Conservation (phyloP, 2,329 filamentous ascomycete species). For the Elsinoe australis region DNA sequence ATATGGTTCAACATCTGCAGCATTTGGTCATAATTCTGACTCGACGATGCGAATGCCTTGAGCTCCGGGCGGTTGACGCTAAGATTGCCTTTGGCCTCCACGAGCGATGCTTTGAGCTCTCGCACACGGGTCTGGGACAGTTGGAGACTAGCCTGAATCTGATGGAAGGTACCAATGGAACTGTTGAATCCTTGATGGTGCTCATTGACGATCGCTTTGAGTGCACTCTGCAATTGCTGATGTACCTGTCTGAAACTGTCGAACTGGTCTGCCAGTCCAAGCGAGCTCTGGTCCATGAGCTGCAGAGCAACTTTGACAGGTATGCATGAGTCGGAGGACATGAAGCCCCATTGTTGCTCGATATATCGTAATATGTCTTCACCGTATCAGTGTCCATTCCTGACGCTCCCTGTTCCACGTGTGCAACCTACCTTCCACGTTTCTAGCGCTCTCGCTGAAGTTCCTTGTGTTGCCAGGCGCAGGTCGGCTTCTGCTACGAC, state of each 20-base stretch:
- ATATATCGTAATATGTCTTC: slow-evolving; percentile 69
- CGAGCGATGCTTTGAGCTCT: slow-evolving; percentile 72
- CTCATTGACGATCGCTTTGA: slow-evolving; percentile 95
- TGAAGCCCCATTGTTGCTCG: slow-evolving; percentile 80
- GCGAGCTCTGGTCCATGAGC: slow-evolving; percentile 85
- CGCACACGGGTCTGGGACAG: slow-evolving; percentile 80
- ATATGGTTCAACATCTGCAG: slow-evolving; percentile 64
- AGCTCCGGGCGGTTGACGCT: slow-evolving; percentile 83
- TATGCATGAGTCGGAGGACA: slow-evolving; percentile 81
- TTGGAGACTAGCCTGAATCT: slow-evolving; percentile 90
- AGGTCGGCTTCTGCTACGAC: slow-evolving; percentile 29
- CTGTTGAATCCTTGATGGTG: slow-evolving; percentile 99
- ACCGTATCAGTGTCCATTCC: slow-evolving; percentile 19
- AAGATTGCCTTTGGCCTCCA: slow-evolving; percentile 70
- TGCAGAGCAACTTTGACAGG: slow-evolving; percentile 93
- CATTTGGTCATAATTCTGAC: slow-evolving; percentile 84
- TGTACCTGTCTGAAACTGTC: slow-evolving; percentile 76
- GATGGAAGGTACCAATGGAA: slow-evolving; percentile 97
- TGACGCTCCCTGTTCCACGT: slow-evolving; percentile 12
- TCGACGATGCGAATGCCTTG: slow-evolving; percentile 78
- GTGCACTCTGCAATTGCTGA: slow-evolving; percentile 77
- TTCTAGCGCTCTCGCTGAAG: slow-evolving; percentile 35
- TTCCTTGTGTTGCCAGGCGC: too few species aligned
- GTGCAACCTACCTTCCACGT: slow-evolving; percentile 36
- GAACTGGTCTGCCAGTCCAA: slow-evolving; percentile 85